Evolutionary conservation across 148 eudicot genomes (phyloP), one percentile per base, ranked within the genome.

Genomic region (Vaccinium myrtillus): DNA sequence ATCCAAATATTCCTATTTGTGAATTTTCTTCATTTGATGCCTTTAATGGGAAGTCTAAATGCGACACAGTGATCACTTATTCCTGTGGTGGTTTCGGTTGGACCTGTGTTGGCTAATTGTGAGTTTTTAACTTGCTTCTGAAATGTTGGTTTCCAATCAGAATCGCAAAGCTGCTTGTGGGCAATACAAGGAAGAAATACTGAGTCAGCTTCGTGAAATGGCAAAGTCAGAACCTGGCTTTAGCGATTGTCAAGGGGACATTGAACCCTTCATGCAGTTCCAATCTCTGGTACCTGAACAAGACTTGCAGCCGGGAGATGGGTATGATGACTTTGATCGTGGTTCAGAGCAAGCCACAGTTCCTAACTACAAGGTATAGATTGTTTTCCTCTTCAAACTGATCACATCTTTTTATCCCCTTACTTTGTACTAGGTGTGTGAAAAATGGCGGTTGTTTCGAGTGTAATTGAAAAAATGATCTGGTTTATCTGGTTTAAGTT

Each of bases 161-260:
- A 93, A 93, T 73, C 92, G 93, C 55, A 93, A 93, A 88, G 87
- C 91, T 65, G 87, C 88, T 56, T 91, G 94, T 87, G 98, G 98
- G 75, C 87, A 89, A 77, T 90, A 95, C 87, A 93, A 92, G 79
- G 92, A 91, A 77, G 95, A 93, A 77, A 87, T 95, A 54, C 88
- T 93, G 74, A 25, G n/a, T 82, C 98, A 95, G 87, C 97, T 95
- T 80, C 90, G 90, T 46, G 88, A 88, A 80, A 79, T 95, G 89
- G 92, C 91, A 12, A 93, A 93, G 83, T 83, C 80, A 25, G 97
- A 95, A 79, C 89, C 94, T 19, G 58, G 75, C 83, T 80, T 83
- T 32, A 53, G 56, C 71, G 87, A 89, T 87, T 83, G 65, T 55
- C 83, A 83, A 11, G 90, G 80, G 65, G 89, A 89, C 78, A 54